These are phyloP conservation scores for Aspergillus sp. DNA, from an alignment of 2,329 filamentous ascomycete species.

Conservation along the genomic window DNA sequence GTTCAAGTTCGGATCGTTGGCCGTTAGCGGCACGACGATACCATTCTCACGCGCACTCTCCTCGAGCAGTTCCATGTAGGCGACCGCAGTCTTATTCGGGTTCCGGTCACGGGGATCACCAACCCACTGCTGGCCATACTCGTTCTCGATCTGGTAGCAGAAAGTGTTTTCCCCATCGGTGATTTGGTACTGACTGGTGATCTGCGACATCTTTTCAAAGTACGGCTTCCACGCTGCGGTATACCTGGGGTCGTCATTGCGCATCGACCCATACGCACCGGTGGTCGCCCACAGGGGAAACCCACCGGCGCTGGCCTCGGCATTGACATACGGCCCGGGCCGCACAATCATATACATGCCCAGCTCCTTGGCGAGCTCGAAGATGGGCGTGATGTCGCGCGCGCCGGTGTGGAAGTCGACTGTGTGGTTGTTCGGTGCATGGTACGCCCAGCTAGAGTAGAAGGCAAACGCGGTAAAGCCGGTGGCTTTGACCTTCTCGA, in stretches of 20 bases:
- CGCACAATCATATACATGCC: conserved; percentile 58
- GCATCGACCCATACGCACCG: conserved; percentile 43
- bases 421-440: conserved; percentile 45
- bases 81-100: conserved; percentile 48
- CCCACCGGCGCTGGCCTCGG: conserved; percentile 62
- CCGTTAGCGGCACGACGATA: conserved; percentile 57
- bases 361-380: conserved; percentile 54
- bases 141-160: conserved; percentile 34
- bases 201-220: conserved; percentile 27
- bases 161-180: conserved; percentile 29
- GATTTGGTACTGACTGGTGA: conserved; percentile 31
- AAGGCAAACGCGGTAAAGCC: conserved; percentile 52
- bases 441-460: conserved; percentile 52
- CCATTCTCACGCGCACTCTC: conserved; percentile 55
- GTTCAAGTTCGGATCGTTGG: conserved; percentile 62
- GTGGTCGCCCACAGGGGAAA: conserved; percentile 64
- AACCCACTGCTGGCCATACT: conserved; percentile 42
- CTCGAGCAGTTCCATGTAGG: conserved; percentile 50
- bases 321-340: conserved; percentile 64
- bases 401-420: conserved; percentile 55
- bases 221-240: conserved; percentile 33
- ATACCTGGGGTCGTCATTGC: conserved; percentile 32
- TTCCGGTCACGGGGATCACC: conserved; percentile 35
- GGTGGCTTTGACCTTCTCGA: conserved; percentile 53
- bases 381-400: conserved; percentile 54